These are phyloP conservation scores for Neurospora terricola DNA, from an alignment of 495 filamentous ascomycete species.

Conservation along the genomic window DNA sequence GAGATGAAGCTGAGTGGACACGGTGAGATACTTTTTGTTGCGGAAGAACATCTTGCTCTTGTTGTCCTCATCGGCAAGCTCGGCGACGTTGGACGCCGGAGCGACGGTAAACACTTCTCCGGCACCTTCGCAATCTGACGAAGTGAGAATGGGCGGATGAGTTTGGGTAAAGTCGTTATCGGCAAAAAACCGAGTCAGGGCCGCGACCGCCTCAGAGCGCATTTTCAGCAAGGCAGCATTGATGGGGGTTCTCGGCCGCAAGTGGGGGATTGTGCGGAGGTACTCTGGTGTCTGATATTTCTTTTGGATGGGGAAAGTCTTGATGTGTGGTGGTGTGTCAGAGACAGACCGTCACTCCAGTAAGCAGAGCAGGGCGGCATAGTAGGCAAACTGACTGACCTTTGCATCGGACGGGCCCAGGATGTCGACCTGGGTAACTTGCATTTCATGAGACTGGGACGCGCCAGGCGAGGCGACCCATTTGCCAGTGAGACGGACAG, in stretches of 20 bases:
- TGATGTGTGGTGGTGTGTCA: slow-evolving; percentile 15
- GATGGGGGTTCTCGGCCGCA: slow-evolving; percentile 73
- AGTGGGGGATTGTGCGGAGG: slow-evolving; percentile 79
- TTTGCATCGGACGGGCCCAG: slow-evolving; percentile 69
- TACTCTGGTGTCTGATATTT: slow-evolving; percentile 88
- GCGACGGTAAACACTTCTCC: slow-evolving; percentile 85
- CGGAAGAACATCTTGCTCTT: slow-evolving; percentile 56
- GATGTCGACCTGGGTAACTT: slow-evolving; percentile 55
- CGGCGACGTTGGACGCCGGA: slow-evolving; percentile 20
- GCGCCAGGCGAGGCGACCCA: slow-evolving; percentile 68
- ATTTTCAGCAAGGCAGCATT: slow-evolving; percentile 73
- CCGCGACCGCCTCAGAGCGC: slow-evolving; percentile 68
- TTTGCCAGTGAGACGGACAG: slow-evolving; percentile 65
- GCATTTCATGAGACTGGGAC: slow-evolving; percentile 70
- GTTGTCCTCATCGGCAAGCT: slow-evolving; percentile 1
- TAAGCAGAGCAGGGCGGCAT: neutral
- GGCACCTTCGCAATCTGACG: slow-evolving; percentile 94
- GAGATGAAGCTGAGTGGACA: slow-evolving; percentile 89
- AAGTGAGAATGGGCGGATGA: slow-evolving; percentile 89
- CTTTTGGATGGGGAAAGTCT: slow-evolving; percentile 89
- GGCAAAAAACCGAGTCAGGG: slow-evolving; percentile 62
- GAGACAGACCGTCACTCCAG: neutral
- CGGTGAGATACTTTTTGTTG: slow-evolving; percentile 87
- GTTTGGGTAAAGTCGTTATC: slow-evolving; percentile 68
- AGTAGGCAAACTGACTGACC: slow-evolving; percentile 40